Evolutionary conservation across 2,329 filamentous ascomycete species (phyloP), one percentile per base, ranked within the genome.

Genomic region (Sporothrix phasma): DNA sequence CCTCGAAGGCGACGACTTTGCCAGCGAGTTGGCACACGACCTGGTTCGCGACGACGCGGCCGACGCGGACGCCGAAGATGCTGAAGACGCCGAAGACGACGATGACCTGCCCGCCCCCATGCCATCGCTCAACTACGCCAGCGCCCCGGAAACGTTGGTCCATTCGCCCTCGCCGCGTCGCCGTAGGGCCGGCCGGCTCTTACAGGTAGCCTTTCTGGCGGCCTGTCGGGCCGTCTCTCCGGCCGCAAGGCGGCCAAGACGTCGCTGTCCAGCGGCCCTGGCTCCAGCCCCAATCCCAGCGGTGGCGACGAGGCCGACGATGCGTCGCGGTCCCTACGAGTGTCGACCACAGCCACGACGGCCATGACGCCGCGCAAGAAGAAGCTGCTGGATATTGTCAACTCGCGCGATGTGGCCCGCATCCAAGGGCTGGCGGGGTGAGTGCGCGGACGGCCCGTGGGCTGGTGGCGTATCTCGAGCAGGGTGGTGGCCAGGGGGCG

Each of bases 341-440:
- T 47, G 19, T 24, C 5, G 15, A 26, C 15, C 0, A n/a, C 15
- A 7, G 17, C 15, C 15, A 29, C 17, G 47, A 4, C 26, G 3
- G 26, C 47, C 3, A 59, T 67, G 70, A 74, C 66, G 64, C 86
- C 86, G 1, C 80, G 84, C 3, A 87, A 86, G 6, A 79, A 79
- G 67, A 81, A 83, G 65, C 76, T 92, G 2, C 79, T 92, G 2
- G 78, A 83, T 54, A 87, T 91, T 69, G 83, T 92, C 75, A 92
- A 92, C 76, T 89, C 87, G 22, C 81, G 86, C 58, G 86, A 92
- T 66, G 75, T 88, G 19, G 76, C 76, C 15, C 79, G 83, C 71
- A 91, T 92, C 73, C 83, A 82, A 70, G 76, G 83, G 3, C 78
- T 92, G 1, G 84, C 85, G 45, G 88, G 88, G 86, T 92, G 11